These are phyloP conservation scores for Paramecium biaurelia DNA, from an alignment of 73 alveolate species.

Conservation along the genomic window DNA sequence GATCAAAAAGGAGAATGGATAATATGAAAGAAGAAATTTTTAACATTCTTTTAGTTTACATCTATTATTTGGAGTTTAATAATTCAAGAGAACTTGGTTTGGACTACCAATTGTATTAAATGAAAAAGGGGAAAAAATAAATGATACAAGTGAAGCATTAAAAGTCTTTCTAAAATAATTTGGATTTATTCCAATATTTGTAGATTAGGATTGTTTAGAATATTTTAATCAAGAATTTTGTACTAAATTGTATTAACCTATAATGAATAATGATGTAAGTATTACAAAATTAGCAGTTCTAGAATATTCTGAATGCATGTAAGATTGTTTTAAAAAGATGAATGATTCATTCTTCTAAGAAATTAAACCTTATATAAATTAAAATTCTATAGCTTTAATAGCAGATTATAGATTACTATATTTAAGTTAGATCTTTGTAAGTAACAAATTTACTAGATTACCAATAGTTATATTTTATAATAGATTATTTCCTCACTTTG, in stretches of 20 bases:
- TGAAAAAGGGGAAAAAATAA: background rate
- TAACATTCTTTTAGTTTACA: conserved; percentile 42
- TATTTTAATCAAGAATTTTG: conserved; percentile 41
- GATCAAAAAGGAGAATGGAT: background rate
- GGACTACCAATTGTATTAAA: background rate
- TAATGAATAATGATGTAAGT: conserved; percentile 48
- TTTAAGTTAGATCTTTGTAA: background rate
- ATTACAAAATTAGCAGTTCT: conserved; percentile 12
- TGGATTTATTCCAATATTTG: background rate
- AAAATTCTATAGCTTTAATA: background rate
- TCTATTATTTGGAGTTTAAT: background rate
- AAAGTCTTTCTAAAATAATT: background rate
- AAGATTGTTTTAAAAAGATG: background rate
- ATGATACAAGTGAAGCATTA: background rate
- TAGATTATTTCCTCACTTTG: conserved; percentile 27
- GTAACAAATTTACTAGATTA: background rate
- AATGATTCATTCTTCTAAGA: background rate
- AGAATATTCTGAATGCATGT: background rate
- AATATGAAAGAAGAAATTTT: background rate
- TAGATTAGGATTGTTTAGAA: background rate
- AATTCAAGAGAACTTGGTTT: conserved; percentile 19
- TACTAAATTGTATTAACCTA: background rate
- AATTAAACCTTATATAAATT: background rate
- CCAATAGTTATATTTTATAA: background rate
- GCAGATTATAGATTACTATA: conserved; percentile 27